A percentile compares a stretch with the other conserved stretches of the same genome.
phyloP scores from a whole-genome alignment of 345 rosid species.

The Pistacia vera region DNA sequence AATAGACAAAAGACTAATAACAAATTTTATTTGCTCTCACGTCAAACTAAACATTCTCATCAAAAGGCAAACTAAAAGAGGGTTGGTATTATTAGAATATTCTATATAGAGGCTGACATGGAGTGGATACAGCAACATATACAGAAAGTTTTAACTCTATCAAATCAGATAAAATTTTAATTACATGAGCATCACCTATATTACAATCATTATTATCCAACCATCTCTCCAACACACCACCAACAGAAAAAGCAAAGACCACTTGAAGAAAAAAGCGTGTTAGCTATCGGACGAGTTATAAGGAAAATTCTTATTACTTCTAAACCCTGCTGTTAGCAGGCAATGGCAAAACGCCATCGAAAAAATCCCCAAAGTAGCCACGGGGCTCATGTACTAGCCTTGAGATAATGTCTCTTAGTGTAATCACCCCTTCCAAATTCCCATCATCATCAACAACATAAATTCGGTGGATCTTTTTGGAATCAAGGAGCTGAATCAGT shows the following conservation, averaged over 20 bases:
- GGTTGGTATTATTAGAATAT: slow-evolving; percentile 24
- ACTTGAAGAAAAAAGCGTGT: slow-evolving; percentile 4
- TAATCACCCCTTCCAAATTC: slow-evolving; percentile 89
- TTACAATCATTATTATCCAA: slow-evolving; percentile 26
- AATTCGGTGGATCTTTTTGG: slow-evolving; percentile 67
- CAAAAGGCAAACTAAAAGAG: not conserved
- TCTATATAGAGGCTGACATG: not conserved
- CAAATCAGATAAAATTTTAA: slow-evolving; percentile 15
- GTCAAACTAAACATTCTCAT: not conserved
- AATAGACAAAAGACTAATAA: not conserved
- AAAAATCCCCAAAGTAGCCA: slow-evolving; percentile 98
- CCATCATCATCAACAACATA: slow-evolving; percentile 83
- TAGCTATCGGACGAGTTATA: slow-evolving; percentile 7
- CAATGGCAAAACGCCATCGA: slow-evolving; percentile 81
- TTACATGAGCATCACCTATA: slow-evolving; percentile 28
- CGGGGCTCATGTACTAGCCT: slow-evolving; percentile 92
- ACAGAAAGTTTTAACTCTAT: slow-evolving; percentile 17
- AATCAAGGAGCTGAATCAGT: slow-evolving; percentile 71
- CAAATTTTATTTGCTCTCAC: not conserved
- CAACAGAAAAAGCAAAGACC: slow-evolving; percentile 1
- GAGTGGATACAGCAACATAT: slow-evolving; percentile 21
- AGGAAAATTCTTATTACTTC: slow-evolving; percentile 9
- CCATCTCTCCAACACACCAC: slow-evolving; percentile 17
- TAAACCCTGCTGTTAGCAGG: slow-evolving; percentile 79
- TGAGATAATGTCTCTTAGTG: slow-evolving; percentile 85